Percentiles rank a stretch among this genome's conserved stretches.
Conservation (phyloP, 345 rosid species). For the Clausena lansium region DNA sequence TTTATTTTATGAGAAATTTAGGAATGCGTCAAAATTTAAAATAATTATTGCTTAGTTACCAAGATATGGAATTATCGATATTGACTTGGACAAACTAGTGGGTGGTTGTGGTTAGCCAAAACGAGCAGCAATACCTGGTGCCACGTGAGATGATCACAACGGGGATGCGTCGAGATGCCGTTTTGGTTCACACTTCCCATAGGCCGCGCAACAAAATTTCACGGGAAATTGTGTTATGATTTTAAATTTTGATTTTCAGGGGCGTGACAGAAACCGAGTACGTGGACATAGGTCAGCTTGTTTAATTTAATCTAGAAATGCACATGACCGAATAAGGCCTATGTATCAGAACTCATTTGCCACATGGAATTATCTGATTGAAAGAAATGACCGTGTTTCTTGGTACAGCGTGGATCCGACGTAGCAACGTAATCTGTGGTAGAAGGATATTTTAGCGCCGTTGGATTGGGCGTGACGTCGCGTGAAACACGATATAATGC, state of each 20-base stretch:
- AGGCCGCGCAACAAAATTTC: neutral
- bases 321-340: too few relatives aligned
- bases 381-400: too few relatives aligned
- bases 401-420: slow-evolving; percentile 31
- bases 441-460: neutral
- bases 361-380: too few relatives aligned
- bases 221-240: neutral
- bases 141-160: neutral
- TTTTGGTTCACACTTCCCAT: neutral
- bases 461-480: neutral
- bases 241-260: too few relatives aligned
- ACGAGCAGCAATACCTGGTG: neutral
- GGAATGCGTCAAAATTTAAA: neutral
- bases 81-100: neutral
- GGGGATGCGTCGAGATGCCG: neutral
- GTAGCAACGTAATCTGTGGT: slow-evolving; percentile 32
- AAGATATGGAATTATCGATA: neutral
- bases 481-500: too few relatives aligned
- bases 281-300: slow-evolving; percentile 36
- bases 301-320: neutral
- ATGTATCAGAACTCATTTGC: too few relatives aligned
- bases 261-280: slow-evolving; percentile 5
- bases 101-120: neutral
- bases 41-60: neutral
- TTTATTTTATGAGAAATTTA: neutral